phyloP scores from a whole-genome alignment of 805 yeast species.

The Phaffomyces thermotolerans region DNA sequence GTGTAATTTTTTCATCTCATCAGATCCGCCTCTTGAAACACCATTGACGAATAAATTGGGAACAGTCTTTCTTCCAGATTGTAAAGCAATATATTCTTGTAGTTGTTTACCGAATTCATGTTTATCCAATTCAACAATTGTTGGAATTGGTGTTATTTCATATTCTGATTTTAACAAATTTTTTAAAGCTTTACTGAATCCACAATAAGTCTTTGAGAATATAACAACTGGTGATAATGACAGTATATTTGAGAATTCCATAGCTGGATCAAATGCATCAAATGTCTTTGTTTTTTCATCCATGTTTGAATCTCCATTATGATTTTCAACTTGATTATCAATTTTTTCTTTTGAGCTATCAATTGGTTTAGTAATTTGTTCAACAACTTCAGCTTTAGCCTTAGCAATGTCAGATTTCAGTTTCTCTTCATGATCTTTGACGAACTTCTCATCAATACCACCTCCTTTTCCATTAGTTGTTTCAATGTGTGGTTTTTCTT shows the following conservation, averaged over 20 bases:
- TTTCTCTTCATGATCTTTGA: conserved; percentile 30
- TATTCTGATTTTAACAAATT: conserved; percentile 55
- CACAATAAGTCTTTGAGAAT: conserved; percentile 55
- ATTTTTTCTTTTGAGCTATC: neutral
- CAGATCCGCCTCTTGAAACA: conserved; percentile 79
- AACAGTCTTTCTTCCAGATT: conserved; percentile 79
- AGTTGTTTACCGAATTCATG: conserved; percentile 70
- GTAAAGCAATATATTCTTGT: conserved; percentile 60
- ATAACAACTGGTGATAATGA: conserved; percentile 57
- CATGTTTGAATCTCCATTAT: neutral
- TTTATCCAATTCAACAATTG: conserved; percentile 73
- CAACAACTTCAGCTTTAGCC: conserved; percentile 5
- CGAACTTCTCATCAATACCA: conserved; percentile 38
- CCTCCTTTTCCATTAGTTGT: conserved; percentile 11
- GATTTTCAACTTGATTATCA: neutral
- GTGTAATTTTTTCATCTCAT: conserved; percentile 65
- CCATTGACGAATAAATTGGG: conserved; percentile 82
- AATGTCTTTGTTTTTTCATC: conserved; percentile 2
- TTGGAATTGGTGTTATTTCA: conserved; percentile 63
- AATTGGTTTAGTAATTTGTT: neutral
- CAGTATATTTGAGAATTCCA: conserved; percentile 51
- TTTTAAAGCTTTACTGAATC: conserved; percentile 69
- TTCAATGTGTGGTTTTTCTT: conserved; percentile 3
- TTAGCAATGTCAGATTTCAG: conserved; percentile 15
- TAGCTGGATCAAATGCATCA: conserved; percentile 38